phyloP scores from a whole-genome alignment of 106 monocot species.

The Allium fistulosum region DNA sequence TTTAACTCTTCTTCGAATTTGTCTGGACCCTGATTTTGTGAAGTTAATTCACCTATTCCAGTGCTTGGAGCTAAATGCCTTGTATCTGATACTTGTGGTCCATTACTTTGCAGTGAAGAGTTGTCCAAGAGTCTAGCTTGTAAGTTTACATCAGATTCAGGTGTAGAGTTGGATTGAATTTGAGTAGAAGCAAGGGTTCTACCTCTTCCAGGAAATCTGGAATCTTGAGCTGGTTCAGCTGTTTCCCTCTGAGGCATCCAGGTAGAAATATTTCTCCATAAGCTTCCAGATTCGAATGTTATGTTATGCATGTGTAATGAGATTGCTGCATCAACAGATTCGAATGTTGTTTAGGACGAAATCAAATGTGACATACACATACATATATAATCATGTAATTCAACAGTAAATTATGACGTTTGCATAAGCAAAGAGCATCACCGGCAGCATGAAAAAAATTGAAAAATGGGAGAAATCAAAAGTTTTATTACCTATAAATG shows the following conservation, averaged over 20 bases:
- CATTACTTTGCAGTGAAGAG: conserved; percentile 14
- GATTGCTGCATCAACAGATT: no score
- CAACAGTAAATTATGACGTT: no score
- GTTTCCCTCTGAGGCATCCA: conserved; percentile 75
- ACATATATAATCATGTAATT: no score
- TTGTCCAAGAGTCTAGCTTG: conserved; percentile 76
- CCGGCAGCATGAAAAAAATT: no score
- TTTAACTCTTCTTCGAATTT: conserved; percentile 86
- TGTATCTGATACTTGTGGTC: conserved; percentile 22
- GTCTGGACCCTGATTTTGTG: conserved; percentile 50
- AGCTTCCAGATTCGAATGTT: conserved; percentile 20
- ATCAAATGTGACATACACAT: no score
- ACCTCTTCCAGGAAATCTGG: conserved; percentile 87
- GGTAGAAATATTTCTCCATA: conserved; percentile 83
- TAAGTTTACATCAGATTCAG: conserved; percentile 47
- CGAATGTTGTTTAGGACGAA: no score
- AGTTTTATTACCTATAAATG: no score
- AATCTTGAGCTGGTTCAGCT: conserved; percentile 44
- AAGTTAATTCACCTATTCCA: conserved; percentile 19
- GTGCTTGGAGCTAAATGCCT: conserved; percentile 28
- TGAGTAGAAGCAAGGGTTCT: conserved; percentile 58
- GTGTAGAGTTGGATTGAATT: conserved; percentile 31
- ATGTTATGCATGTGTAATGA: no score
- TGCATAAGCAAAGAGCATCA: no score
- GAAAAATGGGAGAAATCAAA: no score